phyloP scores from a whole-genome alignment of 2,329 filamentous ascomycete genomes.

The Fusarium sp. region DNA sequence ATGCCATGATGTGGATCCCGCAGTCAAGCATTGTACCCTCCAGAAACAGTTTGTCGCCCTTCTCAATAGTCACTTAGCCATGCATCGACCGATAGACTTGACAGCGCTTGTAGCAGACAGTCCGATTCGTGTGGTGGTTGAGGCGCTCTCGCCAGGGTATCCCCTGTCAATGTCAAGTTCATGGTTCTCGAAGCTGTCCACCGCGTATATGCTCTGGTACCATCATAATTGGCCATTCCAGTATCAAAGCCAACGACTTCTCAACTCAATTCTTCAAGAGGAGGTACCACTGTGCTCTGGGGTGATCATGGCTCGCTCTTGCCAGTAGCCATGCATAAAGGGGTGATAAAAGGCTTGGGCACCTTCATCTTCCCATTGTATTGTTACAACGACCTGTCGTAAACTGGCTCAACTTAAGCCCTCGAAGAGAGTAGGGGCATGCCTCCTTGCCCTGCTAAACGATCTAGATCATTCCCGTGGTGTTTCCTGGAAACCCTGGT shows the following conservation, averaged over 20 bases:
- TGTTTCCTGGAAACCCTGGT: conserved; percentile 6
- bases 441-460: background rate
- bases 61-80: background rate
- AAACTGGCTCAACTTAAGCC: background rate
- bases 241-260: background rate
- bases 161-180: conserved; percentile 1
- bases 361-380: background rate
- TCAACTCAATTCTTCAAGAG: background rate
- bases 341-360: background rate
- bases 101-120: background rate
- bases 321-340: background rate
- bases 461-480: conserved; percentile 7
- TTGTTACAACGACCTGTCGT: background rate
- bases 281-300: background rate
- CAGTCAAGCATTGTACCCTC: background rate
- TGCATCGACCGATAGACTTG: background rate
- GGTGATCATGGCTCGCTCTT: background rate
- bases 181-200: background rate
- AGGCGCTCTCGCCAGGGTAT: background rate
- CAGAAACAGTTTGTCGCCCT: background rate
- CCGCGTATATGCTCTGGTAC: background rate
- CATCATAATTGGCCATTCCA: background rate
- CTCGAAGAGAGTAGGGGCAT: background rate
- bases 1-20: background rate
- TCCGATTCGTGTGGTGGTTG: background rate